Evolutionary conservation across 2,329 filamentous ascomycete genomes (phyloP).

Genomic region (Elsinoe australis): DNA sequence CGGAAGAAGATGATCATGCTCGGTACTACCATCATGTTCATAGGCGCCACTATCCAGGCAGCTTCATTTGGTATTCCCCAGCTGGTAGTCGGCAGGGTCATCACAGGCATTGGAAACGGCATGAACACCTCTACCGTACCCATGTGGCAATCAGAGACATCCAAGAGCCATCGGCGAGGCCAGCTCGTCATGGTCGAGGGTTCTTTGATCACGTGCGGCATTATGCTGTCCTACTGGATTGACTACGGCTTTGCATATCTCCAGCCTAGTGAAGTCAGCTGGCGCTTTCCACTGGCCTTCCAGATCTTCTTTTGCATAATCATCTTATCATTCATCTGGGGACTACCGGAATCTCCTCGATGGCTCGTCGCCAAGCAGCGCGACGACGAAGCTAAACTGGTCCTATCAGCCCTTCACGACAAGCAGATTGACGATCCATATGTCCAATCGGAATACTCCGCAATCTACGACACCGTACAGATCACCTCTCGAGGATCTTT

Average conservation of each 20-base stretch:
- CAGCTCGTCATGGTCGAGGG: slow-evolving; percentile 49
- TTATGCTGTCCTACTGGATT: slow-evolving; percentile 44
- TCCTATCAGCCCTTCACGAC: slow-evolving; percentile 43
- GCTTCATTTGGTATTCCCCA: slow-evolving; percentile 39
- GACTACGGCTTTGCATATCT: slow-evolving; percentile 34
- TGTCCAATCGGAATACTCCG: slow-evolving; percentile 42
- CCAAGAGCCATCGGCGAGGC: slow-evolving; percentile 44
- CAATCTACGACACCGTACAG: slow-evolving; percentile 47
- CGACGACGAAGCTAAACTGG: slow-evolving; percentile 44
- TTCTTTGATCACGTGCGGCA: slow-evolving; percentile 44
- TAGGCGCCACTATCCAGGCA: slow-evolving; percentile 44
- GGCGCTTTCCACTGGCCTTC: slow-evolving; percentile 49
- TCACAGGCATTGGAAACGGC: slow-evolving; percentile 47
- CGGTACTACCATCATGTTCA: slow-evolving; percentile 43
- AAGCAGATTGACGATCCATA: slow-evolving; percentile 39
- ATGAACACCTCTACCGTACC: slow-evolving; percentile 48
- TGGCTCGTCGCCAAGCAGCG: slow-evolving; percentile 51
- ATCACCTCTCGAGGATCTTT: slow-evolving; percentile 34
- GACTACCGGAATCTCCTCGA: slow-evolving; percentile 48
- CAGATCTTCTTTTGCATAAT: slow-evolving; percentile 48
- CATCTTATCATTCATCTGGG: slow-evolving; percentile 41
- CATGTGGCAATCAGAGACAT: slow-evolving; percentile 46
- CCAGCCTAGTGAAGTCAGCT: slow-evolving; percentile 38
- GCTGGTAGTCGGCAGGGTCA: slow-evolving; percentile 45
- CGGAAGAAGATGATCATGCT: slow-evolving; percentile 44